phyloP scores from a whole-genome alignment of 805 yeast genomes.

The Scheffersomyces spartinae region DNA sequence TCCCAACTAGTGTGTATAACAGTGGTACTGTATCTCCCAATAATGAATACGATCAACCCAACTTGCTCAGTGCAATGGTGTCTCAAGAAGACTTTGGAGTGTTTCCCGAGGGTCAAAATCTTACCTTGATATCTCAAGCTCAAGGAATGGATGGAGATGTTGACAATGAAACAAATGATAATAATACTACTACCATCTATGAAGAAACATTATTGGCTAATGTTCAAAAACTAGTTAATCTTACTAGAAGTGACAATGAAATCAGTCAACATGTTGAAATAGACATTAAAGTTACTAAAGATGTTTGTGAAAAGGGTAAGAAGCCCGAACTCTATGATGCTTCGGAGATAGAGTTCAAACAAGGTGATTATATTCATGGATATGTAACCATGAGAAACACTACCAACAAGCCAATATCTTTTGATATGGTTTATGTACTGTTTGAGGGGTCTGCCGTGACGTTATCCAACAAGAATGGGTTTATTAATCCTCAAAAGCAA shows the following conservation, averaged over 20 bases:
- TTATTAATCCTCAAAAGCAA: slow-evolving; percentile 15
- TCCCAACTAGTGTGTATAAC: slow-evolving; percentile 6
- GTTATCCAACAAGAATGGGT: slow-evolving; percentile 12
- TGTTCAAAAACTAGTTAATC: slow-evolving; percentile 25
- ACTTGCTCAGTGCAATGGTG: not conserved
- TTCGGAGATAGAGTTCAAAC: slow-evolving; percentile 19
- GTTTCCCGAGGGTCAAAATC: slow-evolving; percentile 6
- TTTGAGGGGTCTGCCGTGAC: slow-evolving; percentile 26
- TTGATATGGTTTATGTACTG: slow-evolving; percentile 34
- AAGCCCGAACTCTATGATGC: slow-evolving; percentile 26
- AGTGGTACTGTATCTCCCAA: slow-evolving; percentile 5
- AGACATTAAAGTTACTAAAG: slow-evolving; percentile 22
- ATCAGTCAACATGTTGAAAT: slow-evolving; percentile 17
- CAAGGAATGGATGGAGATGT: not conserved
- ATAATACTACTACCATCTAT: slow-evolving; percentile 20
- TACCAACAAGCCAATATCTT: slow-evolving; percentile 19
- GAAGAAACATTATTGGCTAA: slow-evolving; percentile 32
- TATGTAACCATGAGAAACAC: slow-evolving; percentile 26
- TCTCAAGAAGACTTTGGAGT: not conserved
- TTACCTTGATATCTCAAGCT: slow-evolving; percentile 7
- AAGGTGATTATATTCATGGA: slow-evolving; percentile 33
- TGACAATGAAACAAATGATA: slow-evolving; percentile 10
- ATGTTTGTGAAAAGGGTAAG: slow-evolving; percentile 29
- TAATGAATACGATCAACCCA: slow-evolving; percentile 1
- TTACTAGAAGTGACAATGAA: slow-evolving; percentile 18